phyloP scores from a whole-genome alignment of 169 alveolate species.

The Plasmodium berghei region DNA sequence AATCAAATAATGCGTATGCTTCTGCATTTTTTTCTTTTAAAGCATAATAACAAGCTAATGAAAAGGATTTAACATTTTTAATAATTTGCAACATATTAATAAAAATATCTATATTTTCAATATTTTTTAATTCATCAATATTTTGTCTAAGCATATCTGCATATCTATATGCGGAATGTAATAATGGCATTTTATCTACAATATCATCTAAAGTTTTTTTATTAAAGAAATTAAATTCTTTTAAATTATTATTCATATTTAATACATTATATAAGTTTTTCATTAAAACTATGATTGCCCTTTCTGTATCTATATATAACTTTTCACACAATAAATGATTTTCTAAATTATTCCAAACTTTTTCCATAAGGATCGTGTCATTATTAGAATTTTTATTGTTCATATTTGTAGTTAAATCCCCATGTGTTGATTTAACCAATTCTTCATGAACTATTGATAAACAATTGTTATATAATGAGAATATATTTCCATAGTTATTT shows the following conservation, averaged over 20 bases:
- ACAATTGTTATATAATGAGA: slow-evolving; percentile 41
- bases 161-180: slow-evolving; percentile 76
- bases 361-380: slow-evolving; percentile 24
- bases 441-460: slow-evolving; percentile 46
- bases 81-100: slow-evolving; percentile 82
- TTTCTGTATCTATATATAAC: slow-evolving; percentile 51
- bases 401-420: neutral
- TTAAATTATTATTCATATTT: slow-evolving; percentile 10
- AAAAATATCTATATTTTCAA: slow-evolving; percentile 70
- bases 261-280: slow-evolving; percentile 25
- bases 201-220: slow-evolving; percentile 33
- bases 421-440: slow-evolving; percentile 34
- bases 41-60: slow-evolving; percentile 80
- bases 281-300: slow-evolving; percentile 37
- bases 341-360: slow-evolving; percentile 54
- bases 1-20: slow-evolving; percentile 82
- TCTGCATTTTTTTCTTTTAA: slow-evolving; percentile 77
- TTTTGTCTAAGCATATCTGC: slow-evolving; percentile 84
- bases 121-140: slow-evolving; percentile 76
- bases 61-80: slow-evolving; percentile 78
- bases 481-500: slow-evolving; percentile 29
- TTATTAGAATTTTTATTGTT: neutral
- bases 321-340: slow-evolving; percentile 33
- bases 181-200: slow-evolving; percentile 49
- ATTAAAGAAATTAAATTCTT: slow-evolving; percentile 11